These are phyloP conservation scores for Salix brachista DNA, from an alignment of 345 rosid genomes.

Conservation along the genomic window DNA sequence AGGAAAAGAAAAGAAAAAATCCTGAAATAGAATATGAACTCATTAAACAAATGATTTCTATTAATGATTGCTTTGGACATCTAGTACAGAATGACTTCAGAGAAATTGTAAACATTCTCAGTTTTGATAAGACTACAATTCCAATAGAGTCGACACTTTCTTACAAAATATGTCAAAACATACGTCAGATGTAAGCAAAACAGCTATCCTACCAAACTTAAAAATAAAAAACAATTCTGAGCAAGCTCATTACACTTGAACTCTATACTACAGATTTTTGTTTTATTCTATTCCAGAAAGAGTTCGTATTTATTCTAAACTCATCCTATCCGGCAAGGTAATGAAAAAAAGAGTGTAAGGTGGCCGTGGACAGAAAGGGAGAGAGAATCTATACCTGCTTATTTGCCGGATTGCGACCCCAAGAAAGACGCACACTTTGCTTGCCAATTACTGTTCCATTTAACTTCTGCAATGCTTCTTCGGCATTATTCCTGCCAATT, in stretches of 20 bases:
- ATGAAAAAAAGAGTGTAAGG: neutral
- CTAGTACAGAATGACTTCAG: neutral
- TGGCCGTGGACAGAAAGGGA: neutral
- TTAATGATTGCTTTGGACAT: neutral
- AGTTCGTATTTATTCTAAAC: neutral
- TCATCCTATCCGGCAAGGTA: neutral
- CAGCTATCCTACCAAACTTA: neutral
- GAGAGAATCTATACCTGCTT: conserved; percentile 50
- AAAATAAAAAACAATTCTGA: neutral
- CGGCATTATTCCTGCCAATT: conserved; percentile 61
- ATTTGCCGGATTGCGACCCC: conserved; percentile 80
- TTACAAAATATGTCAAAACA: neutral
- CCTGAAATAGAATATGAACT: neutral
- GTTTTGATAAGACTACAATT: neutral
- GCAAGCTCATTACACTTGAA: neutral
- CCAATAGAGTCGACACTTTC: neutral
- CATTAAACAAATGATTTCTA: neutral
- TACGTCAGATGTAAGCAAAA: neutral
- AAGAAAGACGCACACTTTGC: conserved; percentile 74
- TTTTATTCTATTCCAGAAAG: neutral
- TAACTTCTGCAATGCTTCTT: conserved; percentile 83
- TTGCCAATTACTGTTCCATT: conserved; percentile 60
- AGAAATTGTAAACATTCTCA: neutral
- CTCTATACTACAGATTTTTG: neutral
- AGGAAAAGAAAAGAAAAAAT: neutral